Evolutionary conservation across 192 early-diverging fungal species (phyloP), one percentile per base, ranked within the genome.

Genomic region (Linnemannia exigua): DNA sequence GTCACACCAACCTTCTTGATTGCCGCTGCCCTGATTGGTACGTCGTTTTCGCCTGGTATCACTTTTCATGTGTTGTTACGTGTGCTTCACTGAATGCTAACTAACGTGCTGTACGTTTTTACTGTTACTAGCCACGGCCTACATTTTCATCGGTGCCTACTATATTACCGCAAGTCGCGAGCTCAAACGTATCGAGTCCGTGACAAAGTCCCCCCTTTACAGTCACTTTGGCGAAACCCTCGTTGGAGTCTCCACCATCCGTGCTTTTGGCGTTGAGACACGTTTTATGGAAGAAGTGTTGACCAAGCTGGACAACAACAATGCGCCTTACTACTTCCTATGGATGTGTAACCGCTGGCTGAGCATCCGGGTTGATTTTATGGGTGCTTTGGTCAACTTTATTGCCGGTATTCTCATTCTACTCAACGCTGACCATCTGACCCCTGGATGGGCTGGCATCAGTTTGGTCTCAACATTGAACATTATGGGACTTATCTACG

Each of bases 341-440:
- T 97, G 97, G 95, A 90, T 91, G 50, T 88, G 92, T 46, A 97
- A 97, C 88, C 90, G 96, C 37, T 98, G 97, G 97, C 92, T 99
- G 54, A 95, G 92, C 71, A 78, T 96, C n/a, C 93, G 98, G 8
- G 94, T 94, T 54, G 95, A 94, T 69, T 77, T 94, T 15, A 89
- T 95, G 5, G 95, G 94, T 52, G 92, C 93, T 14, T 47, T 93
- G 16, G 94, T 98, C n/a, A 88, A 90, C 28, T 92, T 95, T 36
- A 88, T 89, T 35, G 88, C 94, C 3, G 93, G 92, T 4, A 78
- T 94, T 9, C 81, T 94, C 12, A 93, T 98, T 63, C 69, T 98
- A 5, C 12, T 81, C 44, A 86, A 88, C 41, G 35, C 78, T 15
- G 80, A 90, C 1, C n/a, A 44, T 14, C 89, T 98, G 25, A 91